These are phyloP conservation scores for Excoecaria cochinchinensis DNA, from an alignment of 345 rosid species.

Conservation along the genomic window DNA sequence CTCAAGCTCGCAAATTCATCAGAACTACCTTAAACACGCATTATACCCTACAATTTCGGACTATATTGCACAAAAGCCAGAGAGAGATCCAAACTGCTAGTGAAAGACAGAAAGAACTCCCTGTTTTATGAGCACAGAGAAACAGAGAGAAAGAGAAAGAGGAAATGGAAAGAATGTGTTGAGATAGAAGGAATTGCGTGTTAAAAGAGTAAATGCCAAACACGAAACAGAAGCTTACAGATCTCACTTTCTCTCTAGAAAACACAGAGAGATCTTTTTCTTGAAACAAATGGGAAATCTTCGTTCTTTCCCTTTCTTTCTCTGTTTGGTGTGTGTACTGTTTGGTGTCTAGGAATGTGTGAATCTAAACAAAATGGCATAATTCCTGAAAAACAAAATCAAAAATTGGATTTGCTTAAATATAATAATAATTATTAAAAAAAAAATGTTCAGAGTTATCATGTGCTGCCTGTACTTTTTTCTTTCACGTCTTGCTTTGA, in stretches of 20 bases:
- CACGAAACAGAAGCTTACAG: not conserved
- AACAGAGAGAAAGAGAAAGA: not conserved
- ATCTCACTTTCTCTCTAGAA: not conserved
- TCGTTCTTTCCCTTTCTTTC: not conserved
- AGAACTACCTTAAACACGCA: slow-evolving; percentile 6
- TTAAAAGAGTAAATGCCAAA: slow-evolving; percentile 14
- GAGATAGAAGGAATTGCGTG: not conserved
- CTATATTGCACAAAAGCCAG: not conserved
- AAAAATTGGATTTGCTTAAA: no score
- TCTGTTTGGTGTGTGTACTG: not conserved
- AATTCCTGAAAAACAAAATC: not conserved
- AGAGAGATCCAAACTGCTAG: not conserved
- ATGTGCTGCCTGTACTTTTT: slow-evolving; percentile 8
- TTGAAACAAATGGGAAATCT: not conserved
- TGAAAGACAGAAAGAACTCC: not conserved
- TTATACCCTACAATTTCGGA: not conserved
- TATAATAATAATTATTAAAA: not conserved
- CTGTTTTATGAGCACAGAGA: not conserved
- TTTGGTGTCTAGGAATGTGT: not conserved
- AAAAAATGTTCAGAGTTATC: not conserved
- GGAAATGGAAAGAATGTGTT: not conserved
- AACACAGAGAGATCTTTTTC: slow-evolving; percentile 8
- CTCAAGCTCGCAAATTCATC: not conserved
- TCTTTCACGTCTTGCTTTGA: slow-evolving; percentile 24
- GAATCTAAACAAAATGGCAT: slow-evolving; percentile 8